A percentile compares a stretch with the other conserved stretches of the same genome.
Evolutionary conservation across 129 eudicot species (phyloP).

Genomic region (Arctium lappa): DNA sequence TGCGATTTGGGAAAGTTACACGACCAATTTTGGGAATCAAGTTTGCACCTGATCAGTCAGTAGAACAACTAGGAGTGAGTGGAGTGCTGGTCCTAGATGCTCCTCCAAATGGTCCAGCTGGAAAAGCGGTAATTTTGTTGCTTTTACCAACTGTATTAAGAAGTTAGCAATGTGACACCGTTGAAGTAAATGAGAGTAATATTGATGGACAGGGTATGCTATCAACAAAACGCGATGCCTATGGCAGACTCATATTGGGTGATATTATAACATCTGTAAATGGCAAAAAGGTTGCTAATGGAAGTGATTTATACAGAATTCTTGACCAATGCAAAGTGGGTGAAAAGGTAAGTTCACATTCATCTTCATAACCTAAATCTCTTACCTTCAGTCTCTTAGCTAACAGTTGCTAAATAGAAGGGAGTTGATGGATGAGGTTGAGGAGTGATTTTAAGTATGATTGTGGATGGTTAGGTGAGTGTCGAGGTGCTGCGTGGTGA

Average conservation of each 20-base stretch:
- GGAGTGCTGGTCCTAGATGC: slow-evolving; percentile 95
- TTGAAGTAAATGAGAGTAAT: neutral
- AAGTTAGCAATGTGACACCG: neutral
- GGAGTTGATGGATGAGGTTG: neutral
- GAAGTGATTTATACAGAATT: slow-evolving; percentile 83
- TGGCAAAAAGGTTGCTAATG: slow-evolving; percentile 72
- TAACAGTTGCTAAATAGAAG: neutral
- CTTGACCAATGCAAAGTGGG: slow-evolving; percentile 93
- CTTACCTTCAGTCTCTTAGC: no score
- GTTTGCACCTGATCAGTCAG: slow-evolving; percentile 90
- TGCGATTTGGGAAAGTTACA: slow-evolving; percentile 77
- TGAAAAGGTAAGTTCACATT: slow-evolving; percentile 46
- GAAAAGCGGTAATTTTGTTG: slow-evolving; percentile 71
- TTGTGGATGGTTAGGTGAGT: slow-evolving; percentile 44
- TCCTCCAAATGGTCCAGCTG: slow-evolving; percentile 82
- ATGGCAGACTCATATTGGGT: slow-evolving; percentile 75
- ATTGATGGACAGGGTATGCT: slow-evolving; percentile 53
- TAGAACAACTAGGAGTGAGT: slow-evolving; percentile 83
- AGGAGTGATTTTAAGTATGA: neutral
- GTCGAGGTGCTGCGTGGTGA: slow-evolving; percentile 84
- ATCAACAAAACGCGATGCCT: slow-evolving; percentile 73
- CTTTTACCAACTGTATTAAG: neutral
- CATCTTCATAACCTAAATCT: neutral
- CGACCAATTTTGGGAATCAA: slow-evolving; percentile 83
- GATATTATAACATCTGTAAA: slow-evolving; percentile 84